Evolutionary conservation across 2,329 filamentous ascomycete species (phyloP).

Genomic region (Trichoderma sp.): DNA sequence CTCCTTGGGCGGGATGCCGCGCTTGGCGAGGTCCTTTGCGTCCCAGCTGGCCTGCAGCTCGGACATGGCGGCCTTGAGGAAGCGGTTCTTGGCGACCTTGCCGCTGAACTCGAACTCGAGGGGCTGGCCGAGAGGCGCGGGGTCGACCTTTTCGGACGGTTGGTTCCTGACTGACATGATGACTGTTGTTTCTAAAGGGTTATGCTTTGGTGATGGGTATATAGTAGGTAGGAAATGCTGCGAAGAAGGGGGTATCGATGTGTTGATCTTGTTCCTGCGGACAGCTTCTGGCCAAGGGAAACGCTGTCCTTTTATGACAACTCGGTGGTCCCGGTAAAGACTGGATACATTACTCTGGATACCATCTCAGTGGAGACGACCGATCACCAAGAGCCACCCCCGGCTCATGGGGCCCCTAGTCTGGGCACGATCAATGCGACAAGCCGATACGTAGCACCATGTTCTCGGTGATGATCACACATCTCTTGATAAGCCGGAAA

Average conservation of each 20-base stretch:
- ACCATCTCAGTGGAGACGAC: background rate
- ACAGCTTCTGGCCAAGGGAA: background rate
- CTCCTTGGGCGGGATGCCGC: slow-evolving; percentile 47
- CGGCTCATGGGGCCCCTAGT: too few relatives aligned
- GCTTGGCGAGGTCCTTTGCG: slow-evolving; percentile 51
- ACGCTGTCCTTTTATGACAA: background rate
- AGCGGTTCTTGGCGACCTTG: slow-evolving; percentile 63
- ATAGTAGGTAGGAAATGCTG: too few relatives aligned
- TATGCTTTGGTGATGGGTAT: too few relatives aligned
- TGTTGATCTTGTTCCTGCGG: background rate
- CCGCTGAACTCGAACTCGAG: slow-evolving; percentile 55
- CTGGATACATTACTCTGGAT: background rate
- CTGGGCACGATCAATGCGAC: background rate
- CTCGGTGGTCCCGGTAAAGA: background rate
- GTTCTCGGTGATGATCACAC: background rate
- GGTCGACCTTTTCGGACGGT: slow-evolving; percentile 23
- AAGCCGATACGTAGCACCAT: background rate
- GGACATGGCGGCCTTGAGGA: slow-evolving; percentile 69
- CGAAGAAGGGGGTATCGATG: too few relatives aligned
- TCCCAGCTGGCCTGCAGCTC: slow-evolving; percentile 66
- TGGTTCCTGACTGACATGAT: slow-evolving; percentile 29
- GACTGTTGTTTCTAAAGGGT: too few relatives aligned
- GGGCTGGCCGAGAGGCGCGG: slow-evolving; percentile 45
- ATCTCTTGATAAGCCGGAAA: background rate
- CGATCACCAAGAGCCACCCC: background rate